Evolutionary conservation across 2,329 filamentous ascomycete genomes (phyloP), one percentile per base, ranked within the genome.

Genomic region (Trichoderma sp.): DNA sequence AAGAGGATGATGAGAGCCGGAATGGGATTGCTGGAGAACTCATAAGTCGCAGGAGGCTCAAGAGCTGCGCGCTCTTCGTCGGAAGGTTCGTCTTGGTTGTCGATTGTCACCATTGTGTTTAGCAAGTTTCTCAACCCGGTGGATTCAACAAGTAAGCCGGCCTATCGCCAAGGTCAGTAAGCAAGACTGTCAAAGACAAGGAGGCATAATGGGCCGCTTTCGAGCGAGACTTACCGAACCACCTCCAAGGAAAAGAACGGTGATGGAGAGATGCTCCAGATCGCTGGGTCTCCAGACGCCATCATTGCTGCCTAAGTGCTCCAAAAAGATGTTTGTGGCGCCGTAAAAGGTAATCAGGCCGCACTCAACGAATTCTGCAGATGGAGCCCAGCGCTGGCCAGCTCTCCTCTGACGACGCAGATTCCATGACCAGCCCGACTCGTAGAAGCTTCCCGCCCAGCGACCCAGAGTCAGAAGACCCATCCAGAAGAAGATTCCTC

Each of bases 391-490:
- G 76, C 84, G 87, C 72, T 87, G 85, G 21, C 65, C 66, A n/a
- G 88, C 85, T 14, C 73, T 70, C 19, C 75, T 75, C 71, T 79
- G 84, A 4, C 93, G 93, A 70, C 92, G 91, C 70, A 94, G 80
- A 75, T 98, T 98, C 95, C 95, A 97, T 0, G 94, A 93, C 95
- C 95, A 98, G 73, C 95, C 95, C 68, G 95, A 86, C 70, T 97
- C 92, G 69, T 92, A 90, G 78, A 97, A 98, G 78, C 92, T 92
- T 31, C 95, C 95, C 76, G 94, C 89, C 91, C 93, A 97, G 68
- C 95, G 90, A 35, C 93, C 94, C 4, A 98, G 85, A 0, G 93
- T 97, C 70, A 97, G 82, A 24, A 97, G 81, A 10, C 95, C 95
- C 72, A 96, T 92, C 90, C 93, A 96, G 82, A 97, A 93, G 83